phyloP scores from a whole-genome alignment of 768 basidiomycete species.

The Sporobolomyces phaffii region DNA sequence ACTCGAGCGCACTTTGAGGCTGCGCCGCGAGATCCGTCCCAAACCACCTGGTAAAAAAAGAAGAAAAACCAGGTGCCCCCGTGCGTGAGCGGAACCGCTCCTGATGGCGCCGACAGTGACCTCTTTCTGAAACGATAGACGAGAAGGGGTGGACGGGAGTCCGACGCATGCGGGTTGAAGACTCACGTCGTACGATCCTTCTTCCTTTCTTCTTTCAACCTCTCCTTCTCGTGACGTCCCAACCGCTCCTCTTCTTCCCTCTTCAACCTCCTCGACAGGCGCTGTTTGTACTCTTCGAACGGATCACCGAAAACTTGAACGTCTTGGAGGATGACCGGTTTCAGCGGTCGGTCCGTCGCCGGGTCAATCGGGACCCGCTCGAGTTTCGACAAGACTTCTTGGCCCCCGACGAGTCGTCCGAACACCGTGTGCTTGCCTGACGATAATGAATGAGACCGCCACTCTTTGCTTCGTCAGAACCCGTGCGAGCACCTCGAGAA shows the following conservation, averaged over 20 bases:
- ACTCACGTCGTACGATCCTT: conserved; percentile 50
- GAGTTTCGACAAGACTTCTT: conserved; percentile 76
- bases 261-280: conserved; percentile 56
- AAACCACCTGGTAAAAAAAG: conserved; percentile 57
- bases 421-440: conserved; percentile 58
- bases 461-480: no score
- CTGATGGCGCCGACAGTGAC: no score
- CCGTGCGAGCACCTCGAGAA: no score
- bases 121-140: background rate
- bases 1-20: conserved; percentile 3
- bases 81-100: no score
- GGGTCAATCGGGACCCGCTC: conserved; percentile 75
- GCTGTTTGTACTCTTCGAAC: conserved; percentile 82
- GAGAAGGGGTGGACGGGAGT: no score
- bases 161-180: no score
- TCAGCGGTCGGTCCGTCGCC: conserved; percentile 79
- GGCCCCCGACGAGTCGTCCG: conserved; percentile 92
- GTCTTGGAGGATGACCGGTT: conserved; percentile 57
- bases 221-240: conserved; percentile 21
- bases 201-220: conserved; percentile 45
- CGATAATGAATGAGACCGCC: background rate
- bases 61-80: background rate
- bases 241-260: conserved; percentile 52
- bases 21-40: conserved; percentile 62
- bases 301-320: conserved; percentile 57